These are phyloP conservation scores for Cyclotella cryptica DNA, from an alignment of 108 stramenopile genomes.

Conservation along the genomic window DNA sequence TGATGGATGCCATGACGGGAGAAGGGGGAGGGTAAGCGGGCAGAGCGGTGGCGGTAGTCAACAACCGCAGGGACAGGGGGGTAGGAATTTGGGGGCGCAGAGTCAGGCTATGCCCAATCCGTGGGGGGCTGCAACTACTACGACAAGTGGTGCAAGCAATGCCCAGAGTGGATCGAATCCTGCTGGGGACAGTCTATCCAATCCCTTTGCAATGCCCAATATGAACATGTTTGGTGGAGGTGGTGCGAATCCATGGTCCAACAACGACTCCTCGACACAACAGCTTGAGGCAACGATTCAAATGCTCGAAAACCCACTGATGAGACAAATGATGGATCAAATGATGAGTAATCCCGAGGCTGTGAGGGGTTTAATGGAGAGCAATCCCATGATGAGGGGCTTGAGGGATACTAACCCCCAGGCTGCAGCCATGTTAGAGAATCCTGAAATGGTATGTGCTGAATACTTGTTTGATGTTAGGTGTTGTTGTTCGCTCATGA, in stretches of 20 bases:
- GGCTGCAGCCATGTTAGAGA: slow-evolving; percentile 49
- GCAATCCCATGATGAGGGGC: slow-evolving; percentile 57
- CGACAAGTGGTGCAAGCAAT: slow-evolving; percentile 10
- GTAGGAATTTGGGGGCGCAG: slow-evolving; percentile 61
- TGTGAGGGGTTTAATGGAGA: slow-evolving; percentile 62
- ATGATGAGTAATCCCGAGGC: slow-evolving; percentile 67
- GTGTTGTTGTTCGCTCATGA: neutral
- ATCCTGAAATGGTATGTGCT: slow-evolving; percentile 49
- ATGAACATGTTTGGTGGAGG: slow-evolving; percentile 34
- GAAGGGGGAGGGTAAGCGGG: slow-evolving; percentile 36
- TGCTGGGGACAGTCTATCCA: slow-evolving; percentile 18
- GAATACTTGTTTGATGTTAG: neutral
- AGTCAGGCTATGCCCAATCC: slow-evolving; percentile 96
- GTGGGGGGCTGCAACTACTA: slow-evolving; percentile 55
- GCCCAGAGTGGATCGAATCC: neutral
- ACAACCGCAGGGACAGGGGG: slow-evolving; percentile 15
- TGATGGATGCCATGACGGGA: slow-evolving; percentile 88
- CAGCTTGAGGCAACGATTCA: slow-evolving; percentile 74
- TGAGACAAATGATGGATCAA: slow-evolving; percentile 77
- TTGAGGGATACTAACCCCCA: slow-evolving; percentile 61
- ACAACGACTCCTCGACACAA: slow-evolving; percentile 49
- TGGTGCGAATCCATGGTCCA: slow-evolving; percentile 56
- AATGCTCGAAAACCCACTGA: slow-evolving; percentile 80
- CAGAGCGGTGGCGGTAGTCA: slow-evolving; percentile 27
- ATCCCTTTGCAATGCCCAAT: slow-evolving; percentile 53